Evolutionary conservation across 768 basidiomycete genomes (phyloP), one percentile per base, ranked within the genome.

Genomic region (Agaricus sinodeliciosus): DNA sequence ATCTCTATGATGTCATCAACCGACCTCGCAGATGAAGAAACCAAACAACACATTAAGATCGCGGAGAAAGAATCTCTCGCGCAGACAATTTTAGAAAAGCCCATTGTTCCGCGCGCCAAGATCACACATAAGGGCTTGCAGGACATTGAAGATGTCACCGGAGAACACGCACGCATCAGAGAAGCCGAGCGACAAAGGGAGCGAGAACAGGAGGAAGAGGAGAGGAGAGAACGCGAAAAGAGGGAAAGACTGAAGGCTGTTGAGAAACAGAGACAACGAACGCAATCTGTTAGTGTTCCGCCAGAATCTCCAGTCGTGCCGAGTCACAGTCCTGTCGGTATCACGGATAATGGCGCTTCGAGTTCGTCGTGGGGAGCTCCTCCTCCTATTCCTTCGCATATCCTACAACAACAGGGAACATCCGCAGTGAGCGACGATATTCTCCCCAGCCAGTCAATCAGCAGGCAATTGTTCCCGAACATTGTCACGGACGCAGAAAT

Each of bases 111-210:
- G 49, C 75, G 77, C 60, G 78, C 78, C 31, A 94, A 94, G 67
- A 87, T 92, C 56, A 95, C 92, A 25, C 92, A 94, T 74, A 95
- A 95, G 69, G 92, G 92, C 48, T 69, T 94, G 57, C 85, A 94
- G 73, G 86, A 91, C 61, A 91, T 95, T 62, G 92, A 95, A 66
- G 84, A 84, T 65, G 69, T 85, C 50, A 80, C 81, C 59, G 85
- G 82, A 12, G 67, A 68, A 42, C 57, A 62, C 27, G 60, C 66
- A 54, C 67, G 62, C 43, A 47, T 58, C 46, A 71, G 69, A 57
- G 79, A 82, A 58, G 67, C 72, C 59, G 87, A 88, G 60, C 72
- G 75, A 43, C 78, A 82, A 59, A 74, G 75, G 47, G 80, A 81
- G 61, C 76, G 73, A 25, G 82, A 84, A 65, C 75, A 77, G 56